Evolutionary conservation across 2,329 filamentous ascomycete species (phyloP).

Genomic region (Neonectria faginata): DNA sequence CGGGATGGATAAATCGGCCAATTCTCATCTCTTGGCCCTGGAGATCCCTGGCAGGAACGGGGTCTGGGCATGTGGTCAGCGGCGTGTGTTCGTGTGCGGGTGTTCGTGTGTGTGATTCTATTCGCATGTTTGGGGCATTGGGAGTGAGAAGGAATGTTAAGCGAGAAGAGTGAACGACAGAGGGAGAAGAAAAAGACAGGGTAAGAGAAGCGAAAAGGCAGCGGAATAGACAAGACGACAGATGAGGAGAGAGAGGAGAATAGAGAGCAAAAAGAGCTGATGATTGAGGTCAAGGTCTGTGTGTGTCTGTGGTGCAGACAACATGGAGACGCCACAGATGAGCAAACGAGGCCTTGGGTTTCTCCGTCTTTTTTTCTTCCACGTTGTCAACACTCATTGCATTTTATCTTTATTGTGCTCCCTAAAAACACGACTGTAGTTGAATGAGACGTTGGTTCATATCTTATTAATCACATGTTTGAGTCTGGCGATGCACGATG

Average conservation of each 20-base stretch:
- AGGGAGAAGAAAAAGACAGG: not conserved
- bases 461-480: not conserved
- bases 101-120: not conserved
- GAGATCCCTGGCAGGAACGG: slow-evolving; percentile 6
- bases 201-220: not conserved
- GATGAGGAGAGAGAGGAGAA: not conserved
- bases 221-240: no score
- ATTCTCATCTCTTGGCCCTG: slow-evolving; percentile 9
- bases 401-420: not conserved
- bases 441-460: not conserved
- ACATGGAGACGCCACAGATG: not conserved
- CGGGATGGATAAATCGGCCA: slow-evolving; percentile 7
- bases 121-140: slow-evolving; percentile 1
- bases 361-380: not conserved
- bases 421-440: no score
- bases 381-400: not conserved
- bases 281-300: not conserved
- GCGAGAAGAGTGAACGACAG: not conserved
- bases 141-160: not conserved
- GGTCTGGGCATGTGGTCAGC: slow-evolving; percentile 3
- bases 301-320: not conserved
- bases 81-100: not conserved
- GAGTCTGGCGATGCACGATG: not conserved
- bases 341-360: not conserved
- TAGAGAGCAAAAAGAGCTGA: not conserved